phyloP scores from a whole-genome alignment of 106 monocot genomes.

The Alisma plantagoaquatica region DNA sequence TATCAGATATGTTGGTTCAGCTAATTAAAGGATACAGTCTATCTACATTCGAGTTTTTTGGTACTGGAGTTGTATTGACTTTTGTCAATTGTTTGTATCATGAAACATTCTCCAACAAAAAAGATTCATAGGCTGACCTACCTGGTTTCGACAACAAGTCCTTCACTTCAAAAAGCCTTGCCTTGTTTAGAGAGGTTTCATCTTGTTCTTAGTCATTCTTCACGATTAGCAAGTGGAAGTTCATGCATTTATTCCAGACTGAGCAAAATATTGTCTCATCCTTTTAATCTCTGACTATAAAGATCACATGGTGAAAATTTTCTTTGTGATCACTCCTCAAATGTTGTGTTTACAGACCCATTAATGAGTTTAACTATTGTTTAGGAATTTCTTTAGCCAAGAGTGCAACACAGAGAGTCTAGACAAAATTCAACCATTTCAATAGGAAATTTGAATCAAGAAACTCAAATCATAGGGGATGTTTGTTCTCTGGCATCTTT shows the following conservation, averaged over 20 bases:
- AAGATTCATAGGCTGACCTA: conserved; percentile 48
- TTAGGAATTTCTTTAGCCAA: conserved; percentile 97
- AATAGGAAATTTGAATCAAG: conserved; percentile 44
- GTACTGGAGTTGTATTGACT: conserved; percentile 81
- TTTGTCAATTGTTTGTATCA: conserved; percentile 87
- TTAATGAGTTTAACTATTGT: conserved; percentile 79
- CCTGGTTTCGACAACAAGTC: conserved; percentile 67
- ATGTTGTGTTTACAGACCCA: conserved; percentile 91
- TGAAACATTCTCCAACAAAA: conserved; percentile 76
- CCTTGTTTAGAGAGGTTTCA: conserved; percentile 92
- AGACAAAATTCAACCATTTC: conserved; percentile 41
- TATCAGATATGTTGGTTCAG: conserved; percentile 60
- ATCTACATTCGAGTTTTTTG: conserved; percentile 98
- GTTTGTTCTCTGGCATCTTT: conserved; percentile 39
- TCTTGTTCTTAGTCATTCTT: conserved; percentile 85
- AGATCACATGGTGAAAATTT: conserved; percentile 86
- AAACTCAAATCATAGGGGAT: conserved; percentile 24
- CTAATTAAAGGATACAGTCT: conserved; percentile 84
- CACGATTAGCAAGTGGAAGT: conserved; percentile 59
- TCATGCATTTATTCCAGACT: conserved; percentile 72
- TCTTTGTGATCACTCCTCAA: conserved; percentile 92
- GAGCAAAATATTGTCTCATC: conserved; percentile 75
- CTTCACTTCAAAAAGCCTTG: conserved; percentile 84
- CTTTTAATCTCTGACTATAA: conserved; percentile 83
- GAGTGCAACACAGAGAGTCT: conserved; percentile 67